Base-by-base conservation (phyloP, 305 asterid genomes). In the Andrographis paniculata region DNA sequence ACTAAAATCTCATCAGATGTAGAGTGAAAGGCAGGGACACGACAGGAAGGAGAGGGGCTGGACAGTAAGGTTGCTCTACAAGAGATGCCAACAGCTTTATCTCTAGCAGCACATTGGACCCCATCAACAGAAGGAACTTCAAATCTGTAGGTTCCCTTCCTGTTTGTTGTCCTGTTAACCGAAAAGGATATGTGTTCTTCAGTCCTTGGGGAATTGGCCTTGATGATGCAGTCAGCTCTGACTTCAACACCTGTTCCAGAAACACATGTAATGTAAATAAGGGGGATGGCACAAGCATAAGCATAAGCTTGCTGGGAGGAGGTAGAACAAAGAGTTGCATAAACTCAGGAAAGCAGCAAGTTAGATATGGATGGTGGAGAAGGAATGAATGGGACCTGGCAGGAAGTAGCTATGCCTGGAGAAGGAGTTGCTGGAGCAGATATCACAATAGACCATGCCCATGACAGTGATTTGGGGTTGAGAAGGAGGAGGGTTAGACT, bases 361-460 rank as follows among this genome's bases (percentile, higher is more conserved):
- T 27, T 27, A 5, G 10, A 27, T 27, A 27, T 27, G 33, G 9
- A 35, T 13, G 40, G 12, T 13, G 40, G 0, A 35, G 5, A 12
- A 13, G 11, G 12, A 35, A 16, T 35, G 12, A 35, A 35, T 12
- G 38, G 2, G 39, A 84, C 97, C 95, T 70, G 91, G 93, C 68
- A 88, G 63, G 84, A 82, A 88, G 80, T 77, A 88, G 84, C 97
- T 79, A 62, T 85, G 93, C 50, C 48, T 77, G 72, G 97, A 84
- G 81, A 88, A 85, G 75, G 91, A 66, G 69, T 79, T 78, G 55
- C 79, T 82, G 72, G 87, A 78, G 84, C 97, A 88, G 71, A 73
- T 72, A 58, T 88, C 95, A 46, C 97, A 88, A 52, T 82, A 82
- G 35, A 88, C 97, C 77, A 85, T 74, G 17, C 97, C 97, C 94